Evolutionary conservation across 768 basidiomycete species (phyloP).

Genomic region (Boletus pseudopeckii): DNA sequence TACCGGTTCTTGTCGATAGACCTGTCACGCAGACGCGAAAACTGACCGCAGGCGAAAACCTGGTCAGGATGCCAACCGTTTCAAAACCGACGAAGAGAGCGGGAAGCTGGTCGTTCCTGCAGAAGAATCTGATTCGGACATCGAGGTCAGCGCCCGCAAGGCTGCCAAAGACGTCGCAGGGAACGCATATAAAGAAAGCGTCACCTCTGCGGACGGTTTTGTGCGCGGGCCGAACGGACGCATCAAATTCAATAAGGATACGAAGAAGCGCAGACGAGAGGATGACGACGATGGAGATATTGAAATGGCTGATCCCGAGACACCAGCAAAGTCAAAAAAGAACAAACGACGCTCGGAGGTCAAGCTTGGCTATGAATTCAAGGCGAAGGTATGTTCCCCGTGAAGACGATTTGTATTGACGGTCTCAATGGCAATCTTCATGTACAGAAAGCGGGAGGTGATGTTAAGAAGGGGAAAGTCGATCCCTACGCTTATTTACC

Average conservation of each 20-base stretch:
- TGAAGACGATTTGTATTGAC: background rate
- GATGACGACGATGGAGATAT: slow-evolving; percentile 60
- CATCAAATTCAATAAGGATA: slow-evolving; percentile 95
- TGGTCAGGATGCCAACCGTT: slow-evolving; percentile 80
- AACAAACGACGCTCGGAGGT: slow-evolving; percentile 52
- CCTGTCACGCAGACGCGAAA: slow-evolving; percentile 36
- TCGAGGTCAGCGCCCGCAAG: slow-evolving; percentile 37
- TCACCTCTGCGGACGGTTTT: slow-evolving; percentile 88
- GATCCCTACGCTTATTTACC: slow-evolving; percentile 94
- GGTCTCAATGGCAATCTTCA: slow-evolving; percentile 3
- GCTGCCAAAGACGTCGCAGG: slow-evolving; percentile 59
- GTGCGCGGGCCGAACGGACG: slow-evolving; percentile 78
- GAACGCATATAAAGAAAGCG: slow-evolving; percentile 75
- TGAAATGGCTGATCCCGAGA: slow-evolving; percentile 73
- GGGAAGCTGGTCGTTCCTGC: slow-evolving; percentile 77
- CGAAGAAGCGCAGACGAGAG: slow-evolving; percentile 83
- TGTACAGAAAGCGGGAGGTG: slow-evolving; percentile 86
- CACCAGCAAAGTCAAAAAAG: slow-evolving; percentile 40
- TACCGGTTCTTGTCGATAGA: slow-evolving; percentile 1
- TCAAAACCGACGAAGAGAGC: slow-evolving; percentile 82
- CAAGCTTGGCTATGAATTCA: slow-evolving; percentile 84
- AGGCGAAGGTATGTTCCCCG: slow-evolving; percentile 72
- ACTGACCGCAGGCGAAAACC: slow-evolving; percentile 64
- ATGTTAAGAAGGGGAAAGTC: slow-evolving; percentile 80
- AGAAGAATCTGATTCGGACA: slow-evolving; percentile 48